A percentile compares a stretch with the other conserved stretches of the same genome.
These are phyloP conservation scores for Bocquillonia castaneifolia DNA, from an alignment of 441 rosid genomes.

Conservation along the genomic window DNA sequence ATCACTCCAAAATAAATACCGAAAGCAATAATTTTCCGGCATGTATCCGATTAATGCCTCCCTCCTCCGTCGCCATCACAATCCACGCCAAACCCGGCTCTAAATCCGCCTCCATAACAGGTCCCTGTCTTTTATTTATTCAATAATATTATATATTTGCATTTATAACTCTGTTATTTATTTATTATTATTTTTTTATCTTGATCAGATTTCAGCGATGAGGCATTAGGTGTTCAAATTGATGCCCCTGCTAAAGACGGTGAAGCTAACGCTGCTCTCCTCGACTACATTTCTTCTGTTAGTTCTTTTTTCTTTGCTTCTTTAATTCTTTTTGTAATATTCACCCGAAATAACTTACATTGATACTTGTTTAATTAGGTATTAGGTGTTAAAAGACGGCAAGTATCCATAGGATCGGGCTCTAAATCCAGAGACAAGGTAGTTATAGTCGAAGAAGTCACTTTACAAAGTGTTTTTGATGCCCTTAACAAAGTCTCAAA, in stretches of 20 bases:
- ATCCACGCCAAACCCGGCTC: slow-evolving; percentile 91
- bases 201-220: slow-evolving; percentile 60
- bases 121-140: slow-evolving; percentile 22
- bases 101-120: slow-evolving; percentile 82
- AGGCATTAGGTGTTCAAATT: slow-evolving; percentile 80
- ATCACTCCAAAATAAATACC: slow-evolving; percentile 13
- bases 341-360: no score
- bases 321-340: no score
- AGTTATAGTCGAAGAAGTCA: slow-evolving; percentile 69
- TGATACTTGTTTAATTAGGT: slow-evolving; percentile 33
- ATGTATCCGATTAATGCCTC: slow-evolving; percentile 52
- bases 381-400: slow-evolving; percentile 78
- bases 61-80: slow-evolving; percentile 78
- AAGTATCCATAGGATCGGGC: slow-evolving; percentile 71
- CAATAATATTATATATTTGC: background rate
- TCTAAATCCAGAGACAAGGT: slow-evolving; percentile 88
- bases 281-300: slow-evolving; percentile 81
- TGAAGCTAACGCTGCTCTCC: slow-evolving; percentile 84
- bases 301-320: slow-evolving; percentile 16
- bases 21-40: slow-evolving; percentile 38
- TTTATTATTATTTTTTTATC: background rate
- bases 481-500: slow-evolving; percentile 53
- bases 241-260: slow-evolving; percentile 91
- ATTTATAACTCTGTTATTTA: background rate
- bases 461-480: slow-evolving; percentile 46